These are phyloP conservation scores for Penicillium crustosum DNA, from an alignment of 2,329 filamentous ascomycete genomes.

Conservation along the genomic window DNA sequence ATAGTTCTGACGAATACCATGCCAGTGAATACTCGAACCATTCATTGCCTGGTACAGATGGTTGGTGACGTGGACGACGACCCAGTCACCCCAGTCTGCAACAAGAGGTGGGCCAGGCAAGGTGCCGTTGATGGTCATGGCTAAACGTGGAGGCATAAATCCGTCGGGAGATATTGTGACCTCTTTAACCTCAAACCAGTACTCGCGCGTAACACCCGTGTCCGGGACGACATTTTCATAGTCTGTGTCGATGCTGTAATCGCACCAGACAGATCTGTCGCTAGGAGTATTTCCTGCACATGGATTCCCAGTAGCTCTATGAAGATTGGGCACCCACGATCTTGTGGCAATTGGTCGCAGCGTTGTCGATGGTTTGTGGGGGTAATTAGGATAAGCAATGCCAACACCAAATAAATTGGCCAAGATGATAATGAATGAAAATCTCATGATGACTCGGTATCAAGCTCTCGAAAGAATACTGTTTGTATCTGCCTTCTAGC, in stretches of 20 bases:
- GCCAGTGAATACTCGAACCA: slow-evolving; percentile 34
- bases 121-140: slow-evolving; percentile 60
- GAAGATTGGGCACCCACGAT: background rate
- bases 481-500: background rate
- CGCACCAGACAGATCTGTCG: slow-evolving; percentile 31
- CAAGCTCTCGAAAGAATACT: background rate
- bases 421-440: background rate
- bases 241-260: slow-evolving; percentile 35
- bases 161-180: slow-evolving; percentile 21
- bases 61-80: slow-evolving; percentile 59
- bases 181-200: slow-evolving; percentile 16
- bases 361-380: background rate
- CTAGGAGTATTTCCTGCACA: slow-evolving; percentile 25
- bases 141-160: slow-evolving; percentile 34
- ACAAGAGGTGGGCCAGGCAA: slow-evolving; percentile 67
- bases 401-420: background rate
- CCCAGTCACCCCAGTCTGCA: slow-evolving; percentile 61
- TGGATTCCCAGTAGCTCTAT: background rate
- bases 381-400: background rate
- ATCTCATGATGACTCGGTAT: background rate
- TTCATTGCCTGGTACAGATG: slow-evolving; percentile 32
- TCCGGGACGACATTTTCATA: slow-evolving; percentile 30
- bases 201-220: slow-evolving; percentile 19
- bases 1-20: slow-evolving; percentile 35
- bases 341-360: background rate